Evolutionary conservation across 257 asterid species (phyloP).

Genomic region (Jacaranda copaia): DNA sequence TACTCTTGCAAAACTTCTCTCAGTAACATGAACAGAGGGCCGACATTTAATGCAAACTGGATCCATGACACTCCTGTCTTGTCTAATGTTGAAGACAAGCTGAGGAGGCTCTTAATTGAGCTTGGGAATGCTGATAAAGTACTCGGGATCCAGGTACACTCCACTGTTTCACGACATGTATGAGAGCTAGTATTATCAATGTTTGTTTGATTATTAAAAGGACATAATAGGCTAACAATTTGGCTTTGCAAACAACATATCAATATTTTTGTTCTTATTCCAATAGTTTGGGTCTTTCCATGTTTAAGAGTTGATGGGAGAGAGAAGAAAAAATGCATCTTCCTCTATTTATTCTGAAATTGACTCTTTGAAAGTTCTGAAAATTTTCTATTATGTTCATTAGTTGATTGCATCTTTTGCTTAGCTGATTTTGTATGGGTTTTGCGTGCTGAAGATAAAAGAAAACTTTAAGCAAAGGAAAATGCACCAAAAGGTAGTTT

Average conservation of each 20-base stretch:
- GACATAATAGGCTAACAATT: neutral
- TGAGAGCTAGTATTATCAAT: neutral
- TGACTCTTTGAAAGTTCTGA: slow-evolving; percentile 10
- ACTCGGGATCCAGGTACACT: slow-evolving; percentile 91
- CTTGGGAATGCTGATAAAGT: slow-evolving; percentile 88
- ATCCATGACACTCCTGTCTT: slow-evolving; percentile 76
- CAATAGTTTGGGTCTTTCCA: neutral
- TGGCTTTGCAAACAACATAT: slow-evolving; percentile 9
- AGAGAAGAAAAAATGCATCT: neutral
- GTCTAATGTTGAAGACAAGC: slow-evolving; percentile 84
- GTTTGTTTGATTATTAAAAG: neutral
- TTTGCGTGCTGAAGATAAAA: slow-evolving; percentile 20
- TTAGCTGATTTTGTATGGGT: slow-evolving; percentile 24
- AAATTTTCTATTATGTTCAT: neutral
- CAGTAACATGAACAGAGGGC: slow-evolving; percentile 80
- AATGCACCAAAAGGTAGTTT: slow-evolving; percentile 22
- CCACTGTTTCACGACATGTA: slow-evolving; percentile 27
- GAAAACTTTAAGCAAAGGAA: slow-evolving; percentile 1
- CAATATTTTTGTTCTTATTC: neutral
- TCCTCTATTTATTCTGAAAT: neutral
- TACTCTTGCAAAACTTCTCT: slow-evolving; percentile 44
- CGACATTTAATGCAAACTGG: slow-evolving; percentile 74
- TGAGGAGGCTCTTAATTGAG: slow-evolving; percentile 81
- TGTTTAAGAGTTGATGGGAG: slow-evolving; percentile 17
- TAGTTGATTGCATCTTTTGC: slow-evolving; percentile 8